Conservation (phyloP, 2,329 filamentous ascomycete species). For the Scleromitrula shiraiana region DNA sequence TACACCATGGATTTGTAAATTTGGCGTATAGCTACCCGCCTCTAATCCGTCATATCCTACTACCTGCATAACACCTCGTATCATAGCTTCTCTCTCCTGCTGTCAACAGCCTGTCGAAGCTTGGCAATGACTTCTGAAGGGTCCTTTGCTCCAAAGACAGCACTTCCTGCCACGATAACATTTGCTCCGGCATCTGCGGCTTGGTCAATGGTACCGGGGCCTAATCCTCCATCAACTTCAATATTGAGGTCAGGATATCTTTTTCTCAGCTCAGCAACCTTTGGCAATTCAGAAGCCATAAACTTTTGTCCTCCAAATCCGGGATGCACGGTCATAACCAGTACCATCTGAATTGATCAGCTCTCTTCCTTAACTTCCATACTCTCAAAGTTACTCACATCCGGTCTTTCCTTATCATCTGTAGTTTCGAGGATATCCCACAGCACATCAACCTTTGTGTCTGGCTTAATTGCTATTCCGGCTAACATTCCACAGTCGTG, state of each 20-base stretch:
- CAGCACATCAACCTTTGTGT: slow-evolving; percentile 81
- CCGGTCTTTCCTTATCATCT: slow-evolving; percentile 69
- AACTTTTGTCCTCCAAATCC: slow-evolving; percentile 98
- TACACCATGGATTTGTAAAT: too few relatives aligned
- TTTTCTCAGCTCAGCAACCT: slow-evolving; percentile 75
- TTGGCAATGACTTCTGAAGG: slow-evolving; percentile 79
- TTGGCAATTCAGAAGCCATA: slow-evolving; percentile 92
- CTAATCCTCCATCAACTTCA: slow-evolving; percentile 91
- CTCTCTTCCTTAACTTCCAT: neutral
- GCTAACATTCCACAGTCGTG: slow-evolving; percentile 83
- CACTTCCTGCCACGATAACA: slow-evolving; percentile 94
- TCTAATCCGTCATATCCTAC: neutral
- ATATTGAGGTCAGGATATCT: slow-evolving; percentile 91
- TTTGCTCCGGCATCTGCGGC: slow-evolving; percentile 94
- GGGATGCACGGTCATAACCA: slow-evolving; percentile 96
- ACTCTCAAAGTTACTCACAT: slow-evolving; percentile 55
- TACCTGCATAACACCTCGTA: neutral
- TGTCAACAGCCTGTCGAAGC: slow-evolving; percentile 72
- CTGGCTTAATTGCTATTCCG: slow-evolving; percentile 92
- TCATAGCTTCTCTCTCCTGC: slow-evolving; percentile 32
- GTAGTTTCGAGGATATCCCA: slow-evolving; percentile 78
- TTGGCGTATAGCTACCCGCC: neutral
- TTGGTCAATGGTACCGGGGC: slow-evolving; percentile 81
- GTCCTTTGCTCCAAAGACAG: slow-evolving; percentile 87
- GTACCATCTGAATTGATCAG: slow-evolving; percentile 66